A percentile compares a stretch with the other conserved stretches of the same genome.
These are phyloP conservation scores for Penicillium decumbens DNA, from an alignment of 2,329 filamentous ascomycete species.

Conservation along the genomic window DNA sequence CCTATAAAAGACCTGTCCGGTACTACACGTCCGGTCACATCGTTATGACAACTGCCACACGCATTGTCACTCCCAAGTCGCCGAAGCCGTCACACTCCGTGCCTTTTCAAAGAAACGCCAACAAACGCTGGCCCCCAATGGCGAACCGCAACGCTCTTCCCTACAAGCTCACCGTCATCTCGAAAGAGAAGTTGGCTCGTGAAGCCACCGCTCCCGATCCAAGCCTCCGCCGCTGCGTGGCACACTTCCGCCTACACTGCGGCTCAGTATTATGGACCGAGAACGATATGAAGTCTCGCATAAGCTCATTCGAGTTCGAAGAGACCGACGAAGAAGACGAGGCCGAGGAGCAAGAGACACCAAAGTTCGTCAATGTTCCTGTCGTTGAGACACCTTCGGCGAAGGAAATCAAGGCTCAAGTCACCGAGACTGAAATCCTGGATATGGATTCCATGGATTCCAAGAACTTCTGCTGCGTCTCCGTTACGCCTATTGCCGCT, in stretches of 20 bases:
- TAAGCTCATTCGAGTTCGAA: constrained; percentile 36
- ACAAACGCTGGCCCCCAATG: constrained; percentile 35
- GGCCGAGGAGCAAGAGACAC: constrained; percentile 4
- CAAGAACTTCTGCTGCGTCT: constrained; percentile 25
- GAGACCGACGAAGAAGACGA: constrained; percentile 31
- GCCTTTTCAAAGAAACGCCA: constrained; percentile 22
- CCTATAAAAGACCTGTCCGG: background rate
- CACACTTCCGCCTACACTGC: constrained; percentile 33
- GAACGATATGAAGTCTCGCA: constrained; percentile 34
- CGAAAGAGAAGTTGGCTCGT: constrained; percentile 34
- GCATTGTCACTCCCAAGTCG: constrained; percentile 17
- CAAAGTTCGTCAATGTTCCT: background rate
- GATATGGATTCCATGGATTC: constrained; percentile 27
- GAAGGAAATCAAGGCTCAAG: constrained; percentile 1
- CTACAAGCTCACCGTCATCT: constrained; percentile 35
- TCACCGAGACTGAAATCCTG: constrained; percentile 23
- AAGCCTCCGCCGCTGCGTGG: constrained; percentile 34
- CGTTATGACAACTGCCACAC: constrained; percentile 26
- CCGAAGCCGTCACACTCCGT: constrained; percentile 23
- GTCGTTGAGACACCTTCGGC: background rate
- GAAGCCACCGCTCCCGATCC: constrained; percentile 35
- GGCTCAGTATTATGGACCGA: constrained; percentile 34
- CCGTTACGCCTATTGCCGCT: constrained; percentile 11
- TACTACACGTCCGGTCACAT: background rate
- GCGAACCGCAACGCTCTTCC: constrained; percentile 34